Percentiles rank a stretch among this genome's conserved stretches.
Evolutionary conservation across 2,329 filamentous ascomycete species (phyloP).

Genomic region (Penicillium brevicompactum): DNA sequence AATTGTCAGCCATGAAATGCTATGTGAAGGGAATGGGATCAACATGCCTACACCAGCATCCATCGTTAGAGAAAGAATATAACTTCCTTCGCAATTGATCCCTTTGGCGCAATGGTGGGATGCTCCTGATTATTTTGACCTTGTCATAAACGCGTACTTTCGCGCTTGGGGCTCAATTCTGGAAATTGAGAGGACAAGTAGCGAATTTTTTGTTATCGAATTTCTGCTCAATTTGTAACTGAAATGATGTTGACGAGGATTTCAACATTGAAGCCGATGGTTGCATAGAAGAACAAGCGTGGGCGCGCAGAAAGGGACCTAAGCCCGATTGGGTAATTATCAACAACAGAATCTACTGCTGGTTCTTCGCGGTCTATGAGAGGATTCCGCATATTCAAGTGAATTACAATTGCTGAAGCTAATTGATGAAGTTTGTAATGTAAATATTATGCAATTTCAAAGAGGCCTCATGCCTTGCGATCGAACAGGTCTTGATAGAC

Average conservation of each 20-base stretch:
- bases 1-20: conserved; percentile 1
- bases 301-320: conserved; percentile 15
- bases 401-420: too few relatives aligned
- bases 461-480: not conserved
- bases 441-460: not conserved
- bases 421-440: not conserved
- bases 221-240: not conserved
- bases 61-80: conserved; percentile 1
- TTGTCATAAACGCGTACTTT: not conserved
- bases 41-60: conserved; percentile 7
- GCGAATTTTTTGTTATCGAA: not conserved
- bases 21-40: not conserved
- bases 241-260: not conserved
- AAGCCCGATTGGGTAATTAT: conserved; percentile 24
- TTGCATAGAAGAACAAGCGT: conserved; percentile 15
- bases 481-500: not conserved
- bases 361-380: too few relatives aligned
- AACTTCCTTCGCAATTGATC: not conserved
- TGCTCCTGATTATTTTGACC: not conserved
- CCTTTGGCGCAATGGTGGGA: not conserved
- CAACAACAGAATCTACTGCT: conserved; percentile 13
- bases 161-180: not conserved
- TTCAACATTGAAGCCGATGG: not conserved
- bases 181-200: not conserved
- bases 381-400: too few relatives aligned